Percentiles rank a stretch among this genome's conserved stretches.
These are phyloP conservation scores for Melaleuca alternifolia DNA, from an alignment of 345 rosid species.

Conservation along the genomic window DNA sequence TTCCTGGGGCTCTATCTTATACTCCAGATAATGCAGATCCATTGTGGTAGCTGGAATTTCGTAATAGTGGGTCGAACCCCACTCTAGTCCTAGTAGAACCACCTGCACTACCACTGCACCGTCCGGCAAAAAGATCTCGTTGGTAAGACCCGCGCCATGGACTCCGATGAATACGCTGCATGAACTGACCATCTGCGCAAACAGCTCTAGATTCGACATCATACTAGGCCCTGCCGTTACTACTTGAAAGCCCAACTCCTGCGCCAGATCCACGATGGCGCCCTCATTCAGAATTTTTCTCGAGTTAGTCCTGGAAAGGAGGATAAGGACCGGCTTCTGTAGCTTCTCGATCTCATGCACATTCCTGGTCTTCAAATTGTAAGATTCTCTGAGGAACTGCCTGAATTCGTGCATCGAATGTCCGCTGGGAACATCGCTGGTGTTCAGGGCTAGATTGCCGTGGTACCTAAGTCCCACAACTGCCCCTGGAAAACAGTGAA, in stretches of 20 bases:
- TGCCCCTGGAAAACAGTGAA: neutral
- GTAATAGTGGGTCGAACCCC: constrained; percentile 21
- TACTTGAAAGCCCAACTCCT: constrained; percentile 21
- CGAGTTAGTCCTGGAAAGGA: constrained; percentile 18
- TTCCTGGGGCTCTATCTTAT: constrained; percentile 28
- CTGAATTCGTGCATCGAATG: constrained; percentile 1
- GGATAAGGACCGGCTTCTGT: constrained; percentile 15
- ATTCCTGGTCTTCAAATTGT: neutral
- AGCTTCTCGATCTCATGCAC: neutral
- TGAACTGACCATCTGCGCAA: constrained; percentile 12
- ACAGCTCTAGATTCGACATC: constrained; percentile 17
- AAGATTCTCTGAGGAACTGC: neutral
- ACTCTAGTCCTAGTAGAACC: constrained; percentile 25
- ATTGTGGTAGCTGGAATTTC: constrained; percentile 21
- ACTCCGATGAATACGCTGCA: constrained; percentile 25
- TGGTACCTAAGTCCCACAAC: constrained; percentile 6
- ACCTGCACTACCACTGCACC: constrained; percentile 27
- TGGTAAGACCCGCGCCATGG: constrained; percentile 41
- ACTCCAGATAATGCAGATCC: constrained; percentile 24
- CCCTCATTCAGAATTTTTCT: constrained; percentile 22
- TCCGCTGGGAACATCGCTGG: neutral
- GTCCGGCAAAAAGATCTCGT: constrained; percentile 21
- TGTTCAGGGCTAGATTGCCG: neutral
- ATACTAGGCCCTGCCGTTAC: constrained; percentile 1
- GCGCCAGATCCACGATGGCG: constrained; percentile 16